These are phyloP conservation scores for Viola odorata DNA, from an alignment of 345 rosid genomes.

Conservation along the genomic window DNA sequence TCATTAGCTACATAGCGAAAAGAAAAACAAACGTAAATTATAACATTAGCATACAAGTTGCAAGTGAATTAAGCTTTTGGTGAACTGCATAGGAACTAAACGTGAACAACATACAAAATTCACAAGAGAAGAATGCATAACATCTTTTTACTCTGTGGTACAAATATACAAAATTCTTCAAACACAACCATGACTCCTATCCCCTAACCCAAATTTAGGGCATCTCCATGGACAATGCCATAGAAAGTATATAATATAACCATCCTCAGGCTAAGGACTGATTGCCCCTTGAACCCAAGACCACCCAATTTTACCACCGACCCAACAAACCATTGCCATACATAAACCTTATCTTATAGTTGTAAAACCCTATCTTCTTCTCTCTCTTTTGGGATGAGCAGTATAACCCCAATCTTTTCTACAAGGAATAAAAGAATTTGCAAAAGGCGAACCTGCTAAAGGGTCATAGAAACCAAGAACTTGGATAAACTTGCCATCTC, in stretches of 20 bases:
- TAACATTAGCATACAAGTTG: no score
- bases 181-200: no score
- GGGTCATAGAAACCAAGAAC: neutral
- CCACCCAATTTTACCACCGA: neutral
- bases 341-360: neutral
- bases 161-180: no score
- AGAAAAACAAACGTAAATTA: neutral
- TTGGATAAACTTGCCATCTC: neutral
- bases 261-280: no score
- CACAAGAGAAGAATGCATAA: no score
- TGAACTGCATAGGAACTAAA: no score
- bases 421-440: neutral
- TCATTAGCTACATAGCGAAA: neutral
- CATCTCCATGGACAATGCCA: no score
- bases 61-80: no score
- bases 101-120: no score
- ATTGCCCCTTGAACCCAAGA: neutral
- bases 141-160: no score
- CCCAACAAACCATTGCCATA: neutral
- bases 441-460: neutral
- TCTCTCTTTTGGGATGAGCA: neutral
- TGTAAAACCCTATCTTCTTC: neutral
- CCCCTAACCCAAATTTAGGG: no score
- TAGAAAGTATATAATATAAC: no score
- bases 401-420: neutral